phyloP scores from a whole-genome alignment of 1,284 basidiomycete species.

The Apiotrichum domesticum region DNA sequence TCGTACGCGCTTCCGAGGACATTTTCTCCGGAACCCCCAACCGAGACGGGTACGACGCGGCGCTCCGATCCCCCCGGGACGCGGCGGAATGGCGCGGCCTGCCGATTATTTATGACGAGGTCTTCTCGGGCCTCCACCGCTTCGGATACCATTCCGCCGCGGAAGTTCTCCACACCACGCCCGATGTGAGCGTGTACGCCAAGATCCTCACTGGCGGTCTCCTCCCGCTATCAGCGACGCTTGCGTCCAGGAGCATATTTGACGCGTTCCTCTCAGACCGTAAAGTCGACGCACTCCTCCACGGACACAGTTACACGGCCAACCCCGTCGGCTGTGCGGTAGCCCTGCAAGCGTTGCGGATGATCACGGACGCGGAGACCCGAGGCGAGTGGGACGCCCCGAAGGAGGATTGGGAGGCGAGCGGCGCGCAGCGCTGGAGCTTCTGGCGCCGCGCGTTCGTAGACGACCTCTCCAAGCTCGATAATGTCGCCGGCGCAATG shows the following conservation, averaged over 20 bases:
- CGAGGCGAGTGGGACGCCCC: conserved; percentile 57
- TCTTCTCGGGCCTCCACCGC: conserved; percentile 86
- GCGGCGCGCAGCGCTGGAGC: conserved; percentile 61
- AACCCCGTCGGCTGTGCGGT: conserved; percentile 88
- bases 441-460: conserved; percentile 80
- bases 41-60: neutral
- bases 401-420: conserved; percentile 54
- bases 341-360: conserved; percentile 69
- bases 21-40: conserved; percentile 42
- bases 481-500: conserved; percentile 68
- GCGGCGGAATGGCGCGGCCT: conserved; percentile 57
- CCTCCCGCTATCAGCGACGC: conserved; percentile 76
- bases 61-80: neutral
- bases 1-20: conserved; percentile 57
- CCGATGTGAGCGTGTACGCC: conserved; percentile 86
- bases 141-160: conserved; percentile 66
- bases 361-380: conserved; percentile 55
- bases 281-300: conserved; percentile 80
- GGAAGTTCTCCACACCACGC: conserved; percentile 62
- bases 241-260: conserved; percentile 75
- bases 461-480: conserved; percentile 55
- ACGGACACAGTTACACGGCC: conserved; percentile 93
- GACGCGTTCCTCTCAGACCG: conserved; percentile 63
- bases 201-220: conserved; percentile 93
- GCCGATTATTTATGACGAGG: conserved; percentile 93